These are phyloP conservation scores for Boletus rubescentipes DNA, from an alignment of 768 basidiomycete genomes.

Conservation along the genomic window DNA sequence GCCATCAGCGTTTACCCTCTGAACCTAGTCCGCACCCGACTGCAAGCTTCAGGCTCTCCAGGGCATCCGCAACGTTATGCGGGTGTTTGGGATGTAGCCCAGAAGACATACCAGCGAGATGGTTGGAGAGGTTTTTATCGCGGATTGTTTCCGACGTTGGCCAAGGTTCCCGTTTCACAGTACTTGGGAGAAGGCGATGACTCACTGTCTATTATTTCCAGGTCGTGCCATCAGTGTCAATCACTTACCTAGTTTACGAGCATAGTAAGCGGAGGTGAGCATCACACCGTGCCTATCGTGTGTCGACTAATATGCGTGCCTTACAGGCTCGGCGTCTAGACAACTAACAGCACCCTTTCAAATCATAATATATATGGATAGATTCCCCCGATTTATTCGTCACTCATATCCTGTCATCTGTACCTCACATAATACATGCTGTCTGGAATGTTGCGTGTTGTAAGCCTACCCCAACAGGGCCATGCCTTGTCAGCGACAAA, in stretches of 20 bases:
- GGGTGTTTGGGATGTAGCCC: slow-evolving; percentile 82
- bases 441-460: slow-evolving; percentile 10
- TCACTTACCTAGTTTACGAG: slow-evolving; percentile 95
- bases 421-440: slow-evolving; percentile 28
- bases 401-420: slow-evolving; percentile 25
- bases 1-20: slow-evolving; percentile 92
- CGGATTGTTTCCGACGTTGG: slow-evolving; percentile 87
- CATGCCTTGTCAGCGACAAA: not conserved
- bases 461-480: not conserved
- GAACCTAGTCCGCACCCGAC: slow-evolving; percentile 87
- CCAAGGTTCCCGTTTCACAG: slow-evolving; percentile 58
- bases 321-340: slow-evolving; percentile 61
- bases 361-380: slow-evolving; percentile 24
- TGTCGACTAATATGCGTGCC: slow-evolving; percentile 2
- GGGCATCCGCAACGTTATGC: slow-evolving; percentile 92
- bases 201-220: slow-evolving; percentile 29
- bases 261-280: slow-evolving; percentile 76
- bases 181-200: not conserved
- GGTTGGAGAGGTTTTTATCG: slow-evolving; percentile 96
- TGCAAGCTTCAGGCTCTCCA: slow-evolving; percentile 94
- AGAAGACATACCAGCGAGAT: slow-evolving; percentile 77
- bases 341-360: slow-evolving; percentile 7
- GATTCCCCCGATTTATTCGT: slow-evolving; percentile 25
- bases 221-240: slow-evolving; percentile 96
- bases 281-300: not conserved